Evolutionary conservation across 768 basidiomycete species (phyloP), one percentile per base, ranked within the genome.

Genomic region (Galerina marginata): DNA sequence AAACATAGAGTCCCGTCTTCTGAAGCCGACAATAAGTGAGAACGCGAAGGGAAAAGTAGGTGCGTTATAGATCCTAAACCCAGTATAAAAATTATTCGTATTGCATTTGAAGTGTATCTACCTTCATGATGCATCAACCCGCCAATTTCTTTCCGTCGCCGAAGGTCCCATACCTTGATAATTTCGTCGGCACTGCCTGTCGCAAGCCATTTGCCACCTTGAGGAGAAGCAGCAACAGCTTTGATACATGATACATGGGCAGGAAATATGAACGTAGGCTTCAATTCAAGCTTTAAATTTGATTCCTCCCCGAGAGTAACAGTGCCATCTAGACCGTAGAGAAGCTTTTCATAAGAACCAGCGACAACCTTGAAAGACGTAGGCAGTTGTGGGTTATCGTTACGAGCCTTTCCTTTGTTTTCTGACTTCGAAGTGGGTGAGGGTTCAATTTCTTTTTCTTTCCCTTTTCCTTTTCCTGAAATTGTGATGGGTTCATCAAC

Each of bases 181-280:
- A 96, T 92, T 73, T 99, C 97, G 71, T 99, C 97, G n/a, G 92
- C 85, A 64, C 93, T 94, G 6, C 95, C 97, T 0, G 91, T 95
- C 7, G 95, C 96, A 14, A 99, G 82, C 95, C 95, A 98, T 77
- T 97, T 98, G 1, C 95, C 95, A 36, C 95, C 95, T 3, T 85
- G 76, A 3, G 95, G 95, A 0, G 92, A 92, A 0, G 93, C 91
- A 2, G 95, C 90, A 33, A 96, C 90, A 10, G 93, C 86, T 70
- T 96, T 95, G 60, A 99, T 90, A 67, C 88, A 95, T 2, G 93
- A 94, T 45, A 96, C 87, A 71, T 99, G 97, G 0, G 97, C 97
- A 29, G 97, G 96, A 76, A 99, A 99, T 63, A 95, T 93, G 75
- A 99, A 99, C 45, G 92, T 83, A 0, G 97, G 95, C 56, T 87